Evolutionary conservation across 1,284 basidiomycete species (phyloP), one percentile per base, ranked within the genome.

Genomic region (Schizophyllum amplum): DNA sequence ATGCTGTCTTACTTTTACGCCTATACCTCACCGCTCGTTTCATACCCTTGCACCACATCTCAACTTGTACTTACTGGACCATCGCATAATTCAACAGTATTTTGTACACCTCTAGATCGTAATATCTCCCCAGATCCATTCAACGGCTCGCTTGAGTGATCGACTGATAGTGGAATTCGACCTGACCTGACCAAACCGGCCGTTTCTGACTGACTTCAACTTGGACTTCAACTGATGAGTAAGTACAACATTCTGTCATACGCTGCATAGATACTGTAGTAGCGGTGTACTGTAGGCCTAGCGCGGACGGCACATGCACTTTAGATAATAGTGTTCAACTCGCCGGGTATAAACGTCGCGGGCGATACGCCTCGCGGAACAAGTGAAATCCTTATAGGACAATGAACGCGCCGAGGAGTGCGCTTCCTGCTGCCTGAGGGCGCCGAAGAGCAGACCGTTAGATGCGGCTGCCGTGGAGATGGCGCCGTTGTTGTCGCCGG

Each of bases 381-480:
- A 50, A 50, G 24, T 50, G 24, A 11, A 50, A 26, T 48, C 23
- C 13, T 63, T 58, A 68, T 22, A 68, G 52, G n/a, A 59, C 60
- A 2, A 67, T 58, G 4, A 63, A 59, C n/a, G 64, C 65, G 24
- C 64, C 64, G 11, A 62, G 50, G 24, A 61, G 57, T 5, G 55
- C 57, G 60, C 81, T 76, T 26, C 73, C 66, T 42, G 78, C 60
- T 22, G 79, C 71, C 9, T 73, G 1, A 70, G 67, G 22, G 82
- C 60, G 26, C 76, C 74, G 21, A 73, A 63, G 5, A 77, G 57
- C 15, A 78, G 65, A 0, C 75, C 68, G 4, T 70, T 64, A 11
- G 70, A 70, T 7, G 74, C 59, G 15, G 66, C 59, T 47, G 69
- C 63, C 21, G 73, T 63, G 13, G 67, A 62, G 33, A 42, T 9